Evolutionary conservation across 805 yeast species (phyloP), one percentile per base, ranked within the genome.

Genomic region (Lipomyces kockii): DNA sequence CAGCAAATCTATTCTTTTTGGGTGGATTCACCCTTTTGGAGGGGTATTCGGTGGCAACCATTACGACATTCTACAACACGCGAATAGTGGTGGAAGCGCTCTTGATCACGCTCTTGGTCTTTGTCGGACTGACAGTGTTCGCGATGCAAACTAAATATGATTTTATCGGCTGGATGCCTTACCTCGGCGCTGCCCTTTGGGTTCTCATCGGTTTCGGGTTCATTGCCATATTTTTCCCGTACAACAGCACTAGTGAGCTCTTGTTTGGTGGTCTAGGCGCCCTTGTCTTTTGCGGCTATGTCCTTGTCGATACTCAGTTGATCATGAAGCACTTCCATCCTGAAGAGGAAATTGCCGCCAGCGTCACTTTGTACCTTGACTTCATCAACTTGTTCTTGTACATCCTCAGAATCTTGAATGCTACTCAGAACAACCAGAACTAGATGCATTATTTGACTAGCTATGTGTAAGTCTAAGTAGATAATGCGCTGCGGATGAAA

Each of bases 301-400:
- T 92, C 66, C 78, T 92, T 61, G 85, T 91, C 58, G 97, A 92
- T 77, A 92, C 97, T 25, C 97, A 92, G 78, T 77, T 86, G 72
- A 85, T 92, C 64, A 84, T 92, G 86, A 87, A 89, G 75, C 87
- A 86, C 65, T 86, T 83, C 72, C 89, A 88, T 74, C 87, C 92
- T 55, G 97, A 92, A 72, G 97, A 92, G 72, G 97, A 91, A 74
- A 84, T 92, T n/a, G 84, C 86, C 52, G 94, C 96, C 61, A 86
- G 94, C 17, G 86, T 92, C 75, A 80, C 86, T 72, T 83, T 92
- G 69, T 92, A 92, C 77, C 83, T 92, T 81, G 97, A 92, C 76
- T 85, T 91, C 58, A 82, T 92, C 78, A 92, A 92, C 79, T 82
- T 92, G 79, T 92, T 92, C 81, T 77, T 92, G 71, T 87, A 86